Percentiles rank a stretch among this genome's conserved stretches.
phyloP scores from a whole-genome alignment of 768 basidiomycete genomes.

The Suillus cothurnatus region DNA sequence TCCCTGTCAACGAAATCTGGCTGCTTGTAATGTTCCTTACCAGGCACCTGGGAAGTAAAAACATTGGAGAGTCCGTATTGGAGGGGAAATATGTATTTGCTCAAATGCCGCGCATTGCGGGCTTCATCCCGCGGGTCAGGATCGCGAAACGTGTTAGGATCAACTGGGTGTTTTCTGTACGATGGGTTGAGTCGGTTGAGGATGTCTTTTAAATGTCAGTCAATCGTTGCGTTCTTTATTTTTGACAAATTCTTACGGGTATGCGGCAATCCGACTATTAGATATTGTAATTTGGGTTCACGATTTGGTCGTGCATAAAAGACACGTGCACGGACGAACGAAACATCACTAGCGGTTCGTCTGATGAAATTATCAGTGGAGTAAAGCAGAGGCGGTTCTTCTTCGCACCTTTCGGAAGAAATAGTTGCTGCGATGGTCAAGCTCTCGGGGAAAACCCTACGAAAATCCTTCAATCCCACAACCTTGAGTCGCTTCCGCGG shows the following conservation, averaged over 20 bases:
- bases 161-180: constrained; percentile 31
- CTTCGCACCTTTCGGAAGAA: constrained; percentile 14
- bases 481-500: constrained; percentile 33
- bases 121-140: constrained; percentile 50
- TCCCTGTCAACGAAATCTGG: constrained; percentile 65
- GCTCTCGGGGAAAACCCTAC: no score
- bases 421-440: no score
- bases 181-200: constrained; percentile 59
- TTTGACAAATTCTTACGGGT: constrained; percentile 50
- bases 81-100: constrained; percentile 85
- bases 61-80: constrained; percentile 70
- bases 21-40: constrained; percentile 35
- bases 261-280: constrained; percentile 66
- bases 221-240: background rate
- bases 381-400: background rate
- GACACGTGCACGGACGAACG: constrained; percentile 54
- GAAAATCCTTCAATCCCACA: background rate
- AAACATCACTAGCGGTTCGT: constrained; percentile 51
- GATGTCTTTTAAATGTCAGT: constrained; percentile 48
- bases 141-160: constrained; percentile 38
- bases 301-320: constrained; percentile 68
- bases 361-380: constrained; percentile 28
- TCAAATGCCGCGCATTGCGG: constrained; percentile 58
- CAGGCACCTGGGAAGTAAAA: constrained; percentile 40
- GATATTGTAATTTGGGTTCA: constrained; percentile 48